A percentile compares a stretch with the other conserved stretches of the same genome.
Conservation (phyloP, 139 green algal genomes). For the Gonium pectorale region DNA sequence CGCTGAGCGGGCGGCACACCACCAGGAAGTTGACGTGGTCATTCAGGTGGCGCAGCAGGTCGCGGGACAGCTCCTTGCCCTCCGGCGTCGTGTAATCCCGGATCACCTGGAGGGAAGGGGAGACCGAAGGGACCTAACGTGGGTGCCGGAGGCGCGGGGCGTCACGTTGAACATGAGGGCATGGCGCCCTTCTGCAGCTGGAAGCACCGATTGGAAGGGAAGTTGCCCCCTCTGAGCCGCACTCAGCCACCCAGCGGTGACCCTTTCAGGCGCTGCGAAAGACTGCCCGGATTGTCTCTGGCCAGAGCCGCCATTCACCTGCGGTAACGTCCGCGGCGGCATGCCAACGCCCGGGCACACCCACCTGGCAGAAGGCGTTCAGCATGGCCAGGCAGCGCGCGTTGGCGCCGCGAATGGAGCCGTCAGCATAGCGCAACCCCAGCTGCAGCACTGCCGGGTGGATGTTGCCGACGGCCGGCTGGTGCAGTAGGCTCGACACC, state of each 20-base stretch:
- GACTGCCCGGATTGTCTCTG: too few species aligned
- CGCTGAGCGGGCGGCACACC: constrained; percentile 85
- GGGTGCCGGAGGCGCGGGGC: too few species aligned
- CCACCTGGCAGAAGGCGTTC: constrained; percentile 77
- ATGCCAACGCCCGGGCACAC: too few species aligned
- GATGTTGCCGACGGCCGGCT: constrained; percentile 50
- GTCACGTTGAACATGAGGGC: too few species aligned
- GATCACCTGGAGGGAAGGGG: constrained; percentile 66
- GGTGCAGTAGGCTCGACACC: constrained; percentile 46
- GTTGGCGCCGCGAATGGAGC: constrained; percentile 82
- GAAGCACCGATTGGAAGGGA: too few species aligned
- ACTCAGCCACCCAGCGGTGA: too few species aligned
- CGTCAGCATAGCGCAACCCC: constrained; percentile 84
- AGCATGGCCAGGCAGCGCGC: constrained; percentile 92
- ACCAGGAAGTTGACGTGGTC: constrained; percentile 88
- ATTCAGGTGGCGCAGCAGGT: constrained; percentile 86
- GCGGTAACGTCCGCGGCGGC: too few species aligned
- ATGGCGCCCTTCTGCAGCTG: too few species aligned
- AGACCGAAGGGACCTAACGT: too few species aligned
- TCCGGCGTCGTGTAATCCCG: constrained; percentile 82
- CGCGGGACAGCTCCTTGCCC: constrained; percentile 79
- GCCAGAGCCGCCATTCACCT: too few species aligned
- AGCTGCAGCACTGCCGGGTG: constrained; percentile 85
- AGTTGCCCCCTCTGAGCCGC: too few species aligned
- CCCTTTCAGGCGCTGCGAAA: too few species aligned